phyloP scores from a whole-genome alignment of 495 filamentous ascomycete genomes.

The Neurospora sp. region DNA sequence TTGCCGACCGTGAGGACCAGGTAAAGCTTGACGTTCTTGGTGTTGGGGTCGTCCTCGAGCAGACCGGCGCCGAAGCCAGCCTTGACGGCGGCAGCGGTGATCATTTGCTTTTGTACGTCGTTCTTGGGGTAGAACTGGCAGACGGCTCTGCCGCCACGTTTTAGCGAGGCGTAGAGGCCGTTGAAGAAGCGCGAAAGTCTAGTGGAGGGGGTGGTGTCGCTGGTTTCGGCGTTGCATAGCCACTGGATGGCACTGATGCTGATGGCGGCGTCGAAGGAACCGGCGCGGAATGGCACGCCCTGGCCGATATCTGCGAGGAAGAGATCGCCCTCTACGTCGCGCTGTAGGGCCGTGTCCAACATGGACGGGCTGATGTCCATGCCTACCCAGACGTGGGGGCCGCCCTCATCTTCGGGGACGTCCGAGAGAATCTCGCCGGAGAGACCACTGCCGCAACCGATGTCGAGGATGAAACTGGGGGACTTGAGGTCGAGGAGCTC shows the following conservation, averaged over 20 bases:
- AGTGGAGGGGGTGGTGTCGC: slow-evolving; percentile 66
- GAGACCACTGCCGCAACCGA: slow-evolving; percentile 92
- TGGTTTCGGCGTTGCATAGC: slow-evolving; percentile 91
- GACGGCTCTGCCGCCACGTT: slow-evolving; percentile 80
- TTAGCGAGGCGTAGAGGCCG: slow-evolving; percentile 75
- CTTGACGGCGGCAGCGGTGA: slow-evolving; percentile 74
- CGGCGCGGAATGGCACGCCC: slow-evolving; percentile 86
- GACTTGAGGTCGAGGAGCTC: slow-evolving; percentile 72
- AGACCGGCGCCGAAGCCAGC: slow-evolving; percentile 94
- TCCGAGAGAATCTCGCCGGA: slow-evolving; percentile 84
- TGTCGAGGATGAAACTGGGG: slow-evolving; percentile 82
- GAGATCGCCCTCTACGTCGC: slow-evolving; percentile 86
- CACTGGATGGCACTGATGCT: slow-evolving; percentile 93
- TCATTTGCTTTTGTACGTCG: slow-evolving; percentile 82
- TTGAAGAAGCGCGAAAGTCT: slow-evolving; percentile 80
- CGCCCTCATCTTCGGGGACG: slow-evolving; percentile 53
- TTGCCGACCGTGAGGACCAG: slow-evolving; percentile 89
- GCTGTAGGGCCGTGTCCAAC: slow-evolving; percentile 82
- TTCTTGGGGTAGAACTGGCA: slow-evolving; percentile 99
- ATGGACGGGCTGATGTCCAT: slow-evolving; percentile 93
- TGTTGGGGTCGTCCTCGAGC: slow-evolving; percentile 88
- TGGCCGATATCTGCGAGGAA: slow-evolving; percentile 91
- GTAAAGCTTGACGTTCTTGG: slow-evolving; percentile 90
- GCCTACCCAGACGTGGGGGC: slow-evolving; percentile 86
- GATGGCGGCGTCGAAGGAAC: slow-evolving; percentile 89